Conservation (phyloP, 2,329 filamentous ascomycete species). For the Moelleriella libera region DNA sequence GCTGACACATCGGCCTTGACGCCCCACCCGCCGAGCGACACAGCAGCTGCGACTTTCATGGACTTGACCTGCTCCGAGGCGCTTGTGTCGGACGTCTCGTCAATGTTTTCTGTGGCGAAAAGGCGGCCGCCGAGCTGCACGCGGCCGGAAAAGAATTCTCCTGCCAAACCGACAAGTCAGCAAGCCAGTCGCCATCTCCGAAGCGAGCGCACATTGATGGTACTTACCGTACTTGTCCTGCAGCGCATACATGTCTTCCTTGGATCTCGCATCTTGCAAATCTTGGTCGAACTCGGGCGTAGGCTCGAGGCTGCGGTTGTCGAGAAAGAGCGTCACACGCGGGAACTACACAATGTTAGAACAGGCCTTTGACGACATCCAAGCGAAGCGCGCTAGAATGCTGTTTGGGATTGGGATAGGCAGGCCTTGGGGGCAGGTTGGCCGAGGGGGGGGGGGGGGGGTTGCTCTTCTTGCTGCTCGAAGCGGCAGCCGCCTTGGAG, state of each 20-base stretch:
- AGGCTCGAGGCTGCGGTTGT: slow-evolving; percentile 2
- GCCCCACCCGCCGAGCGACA: neutral
- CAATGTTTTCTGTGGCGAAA: slow-evolving; percentile 3
- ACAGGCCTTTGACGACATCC: too few species aligned
- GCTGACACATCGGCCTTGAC: neutral
- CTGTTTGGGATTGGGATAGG: too few species aligned
- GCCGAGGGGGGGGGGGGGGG: too few species aligned
- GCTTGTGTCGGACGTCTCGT: neutral
- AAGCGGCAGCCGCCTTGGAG: neutral
- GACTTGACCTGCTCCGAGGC: neutral
- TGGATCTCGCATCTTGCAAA: neutral
- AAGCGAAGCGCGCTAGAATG: too few species aligned
- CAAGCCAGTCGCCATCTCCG: too few species aligned
- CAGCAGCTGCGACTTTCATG: slow-evolving; percentile 2
- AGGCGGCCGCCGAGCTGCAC: slow-evolving; percentile 3
- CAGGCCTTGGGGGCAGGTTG: too few species aligned
- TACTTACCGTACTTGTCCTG: neutral
- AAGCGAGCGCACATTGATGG: neutral
- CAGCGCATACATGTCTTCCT: neutral
- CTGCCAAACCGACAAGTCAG: neutral
- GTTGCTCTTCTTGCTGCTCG: neutral
- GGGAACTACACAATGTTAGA: neutral
- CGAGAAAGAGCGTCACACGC: slow-evolving; percentile 2
- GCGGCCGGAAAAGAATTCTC: slow-evolving; percentile 2
- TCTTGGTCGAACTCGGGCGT: neutral